Evolutionary conservation across 1,284 basidiomycete genomes (phyloP).

Genomic region (Waitea zeae): DNA sequence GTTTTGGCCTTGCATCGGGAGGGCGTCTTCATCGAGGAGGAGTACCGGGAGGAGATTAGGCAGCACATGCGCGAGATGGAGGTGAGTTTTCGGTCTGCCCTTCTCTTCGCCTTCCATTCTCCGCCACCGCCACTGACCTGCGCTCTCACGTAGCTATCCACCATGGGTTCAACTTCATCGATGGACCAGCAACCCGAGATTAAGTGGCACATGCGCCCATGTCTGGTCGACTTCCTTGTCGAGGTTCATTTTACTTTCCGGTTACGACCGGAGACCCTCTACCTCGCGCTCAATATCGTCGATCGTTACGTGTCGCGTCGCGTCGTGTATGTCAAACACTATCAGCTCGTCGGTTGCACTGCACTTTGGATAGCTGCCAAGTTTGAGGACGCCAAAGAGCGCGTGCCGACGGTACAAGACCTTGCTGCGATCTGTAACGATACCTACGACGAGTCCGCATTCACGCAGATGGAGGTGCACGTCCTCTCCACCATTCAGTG

Average conservation of each 20-base stretch:
- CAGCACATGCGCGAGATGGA: slow-evolving; percentile 96
- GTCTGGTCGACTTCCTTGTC: slow-evolving; percentile 96
- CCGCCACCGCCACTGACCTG: slow-evolving; percentile 7
- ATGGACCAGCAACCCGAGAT: slow-evolving; percentile 99
- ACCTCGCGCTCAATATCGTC: slow-evolving; percentile 96
- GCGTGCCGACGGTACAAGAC: slow-evolving; percentile 89
- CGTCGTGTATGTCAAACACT: slow-evolving; percentile 98
- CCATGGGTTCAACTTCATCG: slow-evolving; percentile 77
- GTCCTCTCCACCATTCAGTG: slow-evolving; percentile 93
- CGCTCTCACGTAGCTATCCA: slow-evolving; percentile 38
- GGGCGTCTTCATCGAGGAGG: slow-evolving; percentile 70
- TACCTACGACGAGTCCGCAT: slow-evolving; percentile 91
- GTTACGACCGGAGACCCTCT: slow-evolving; percentile 93
- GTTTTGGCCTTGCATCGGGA: slow-evolving; percentile 48
- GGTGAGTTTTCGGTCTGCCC: slow-evolving; percentile 50
- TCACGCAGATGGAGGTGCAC: slow-evolving; percentile 96
- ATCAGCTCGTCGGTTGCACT: slow-evolving; percentile 96
- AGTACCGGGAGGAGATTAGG: slow-evolving; percentile 87
- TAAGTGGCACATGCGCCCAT: slow-evolving; percentile 96
- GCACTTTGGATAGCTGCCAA: slow-evolving; percentile 99
- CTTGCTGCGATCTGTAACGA: slow-evolving; percentile 89
- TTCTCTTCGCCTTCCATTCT: slow-evolving; percentile 6
- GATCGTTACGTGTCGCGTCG: slow-evolving; percentile 98
- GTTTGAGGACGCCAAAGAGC: slow-evolving; percentile 98
- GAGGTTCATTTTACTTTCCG: slow-evolving; percentile 97